Base-by-base conservation (phyloP, 768 basidiomycete species). In the Arthromyces matolae region DNA sequence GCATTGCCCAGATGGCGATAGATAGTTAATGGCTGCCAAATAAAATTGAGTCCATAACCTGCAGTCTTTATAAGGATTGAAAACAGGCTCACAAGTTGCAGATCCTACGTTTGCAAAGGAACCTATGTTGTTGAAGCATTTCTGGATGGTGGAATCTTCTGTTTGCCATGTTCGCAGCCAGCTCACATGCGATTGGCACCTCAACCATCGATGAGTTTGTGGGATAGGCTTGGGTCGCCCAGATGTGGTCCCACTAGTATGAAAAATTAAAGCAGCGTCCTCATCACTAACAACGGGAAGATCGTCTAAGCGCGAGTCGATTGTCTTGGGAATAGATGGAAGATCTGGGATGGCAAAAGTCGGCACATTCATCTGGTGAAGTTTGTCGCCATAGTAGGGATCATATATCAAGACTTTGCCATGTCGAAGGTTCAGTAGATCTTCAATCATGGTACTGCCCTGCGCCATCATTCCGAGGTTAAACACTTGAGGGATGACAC, bases 191-290 rank as follows among this genome's bases (percentile, higher is more conserved):
- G 38, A 41, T 8, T 51, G 50, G 20, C 28, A 51, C 20, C 19
- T 40, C 8, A 51, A 25, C 50, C 50, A 51, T 19, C 32, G 35
- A 38, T 51, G 50, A 3, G 45, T 29, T 42, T 51, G 50, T 2
- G 43, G 43, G 12, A 51, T 40, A 10, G 50, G 43, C 31, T 51
- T 51, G 6, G 50, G 50, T n/a, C 50, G 37, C 23, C 50, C 50
- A 5, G 39, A 45, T 23, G 50, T 51, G 10, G 50, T 51, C 22
- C 50, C 47, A 22, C 43, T 51, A 12, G 50, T 51, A 42, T 51
- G 50, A 23, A 51, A 51, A 20, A 51, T 51, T 18, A 46, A 24
- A n/a, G 50, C 50, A n/a, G 42, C 28, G 14, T 51, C 45, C 12
- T 46, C 39, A 3, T 46, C 50, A 9, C 46, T 28, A 4, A 33